Conservation (phyloP, 2,329 filamentous ascomycete genomes). For the Neofusicoccum sp. region DNA sequence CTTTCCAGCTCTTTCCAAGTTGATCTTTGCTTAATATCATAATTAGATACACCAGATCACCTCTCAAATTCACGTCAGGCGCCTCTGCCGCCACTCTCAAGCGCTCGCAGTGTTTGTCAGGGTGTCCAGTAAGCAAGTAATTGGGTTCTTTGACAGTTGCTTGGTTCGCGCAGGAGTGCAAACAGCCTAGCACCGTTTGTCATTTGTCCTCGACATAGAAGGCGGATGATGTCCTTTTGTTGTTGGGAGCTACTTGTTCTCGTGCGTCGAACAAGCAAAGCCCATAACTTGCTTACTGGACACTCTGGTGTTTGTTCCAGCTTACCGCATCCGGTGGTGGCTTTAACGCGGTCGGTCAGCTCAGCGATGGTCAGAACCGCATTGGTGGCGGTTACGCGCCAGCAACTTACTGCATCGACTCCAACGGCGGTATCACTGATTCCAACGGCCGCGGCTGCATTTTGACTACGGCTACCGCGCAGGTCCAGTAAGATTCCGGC, state of each 20-base stretch:
- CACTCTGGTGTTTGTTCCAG: too few relatives aligned
- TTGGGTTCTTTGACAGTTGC: too few relatives aligned
- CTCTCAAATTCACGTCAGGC: constrained; percentile 23
- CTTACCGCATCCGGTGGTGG: constrained; percentile 50
- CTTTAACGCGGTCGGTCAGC: constrained; percentile 58
- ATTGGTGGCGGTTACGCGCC: constrained; percentile 51
- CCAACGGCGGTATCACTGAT: constrained; percentile 52
- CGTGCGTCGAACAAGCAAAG: too few relatives aligned
- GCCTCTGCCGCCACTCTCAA: constrained; percentile 23
- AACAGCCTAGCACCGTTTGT: too few relatives aligned
- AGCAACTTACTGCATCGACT: constrained; percentile 55
- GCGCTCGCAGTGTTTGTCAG: constrained; percentile 30
- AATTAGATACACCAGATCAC: constrained; percentile 25
- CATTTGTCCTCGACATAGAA: too few relatives aligned
- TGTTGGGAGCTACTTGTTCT: too few relatives aligned
- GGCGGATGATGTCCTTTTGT: too few relatives aligned
- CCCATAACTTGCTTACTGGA: too few relatives aligned
- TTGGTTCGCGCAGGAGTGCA: too few relatives aligned
- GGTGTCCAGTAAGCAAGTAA: too few relatives aligned
- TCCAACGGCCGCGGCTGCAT: constrained; percentile 59
- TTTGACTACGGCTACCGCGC: constrained; percentile 58
- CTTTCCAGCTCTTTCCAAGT: neutral
- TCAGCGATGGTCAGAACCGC: constrained; percentile 61
- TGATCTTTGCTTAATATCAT: neutral
- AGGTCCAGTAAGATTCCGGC: constrained; percentile 61